Evolutionary conservation across 768 basidiomycete genomes (phyloP).

Genomic region (Tylopilus rubrobrunneus): DNA sequence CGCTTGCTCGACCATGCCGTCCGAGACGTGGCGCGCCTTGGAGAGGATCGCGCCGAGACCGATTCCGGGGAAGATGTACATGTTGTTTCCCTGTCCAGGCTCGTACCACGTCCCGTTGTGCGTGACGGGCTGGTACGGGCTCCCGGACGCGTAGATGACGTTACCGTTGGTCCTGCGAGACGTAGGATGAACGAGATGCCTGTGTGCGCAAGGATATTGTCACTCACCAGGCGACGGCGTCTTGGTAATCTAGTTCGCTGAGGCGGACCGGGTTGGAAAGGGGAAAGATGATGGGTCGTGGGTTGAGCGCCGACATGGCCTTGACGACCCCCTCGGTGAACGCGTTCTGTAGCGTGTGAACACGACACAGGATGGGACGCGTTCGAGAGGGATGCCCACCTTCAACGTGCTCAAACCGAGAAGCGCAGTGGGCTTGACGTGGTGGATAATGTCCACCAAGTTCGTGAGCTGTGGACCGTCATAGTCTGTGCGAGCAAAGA

Average conservation of each 20-base stretch:
- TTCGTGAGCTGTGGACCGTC: conserved; percentile 57
- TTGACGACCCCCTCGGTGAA: conserved; percentile 63
- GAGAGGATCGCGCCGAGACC: conserved; percentile 62
- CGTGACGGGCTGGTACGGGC: conserved; percentile 57
- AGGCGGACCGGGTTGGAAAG: conserved; percentile 69
- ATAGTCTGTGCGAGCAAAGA: conserved; percentile 72
- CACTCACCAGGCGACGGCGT: conserved; percentile 55
- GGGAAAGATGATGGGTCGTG: conserved; percentile 77
- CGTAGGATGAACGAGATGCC: neutral
- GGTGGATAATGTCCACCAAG: conserved; percentile 61
- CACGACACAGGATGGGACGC: neutral
- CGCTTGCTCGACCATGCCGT: conserved; percentile 65
- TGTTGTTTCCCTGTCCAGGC: conserved; percentile 79
- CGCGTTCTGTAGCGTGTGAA: conserved; percentile 35
- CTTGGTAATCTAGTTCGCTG: conserved; percentile 55
- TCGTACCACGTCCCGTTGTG: conserved; percentile 47
- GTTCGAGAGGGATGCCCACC: conserved; percentile 9
- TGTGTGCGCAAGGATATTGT: neutral
- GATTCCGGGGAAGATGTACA: conserved; percentile 65
- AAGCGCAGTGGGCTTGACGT: conserved; percentile 74
- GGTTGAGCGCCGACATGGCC: conserved; percentile 60
- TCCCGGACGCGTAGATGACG: conserved; percentile 71
- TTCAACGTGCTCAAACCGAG: conserved; percentile 66
- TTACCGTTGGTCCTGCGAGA: conserved; percentile 55
- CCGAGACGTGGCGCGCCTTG: conserved; percentile 56